Conservation (phyloP, 2,329 filamentous ascomycete species). For the Fusarium sp. region DNA sequence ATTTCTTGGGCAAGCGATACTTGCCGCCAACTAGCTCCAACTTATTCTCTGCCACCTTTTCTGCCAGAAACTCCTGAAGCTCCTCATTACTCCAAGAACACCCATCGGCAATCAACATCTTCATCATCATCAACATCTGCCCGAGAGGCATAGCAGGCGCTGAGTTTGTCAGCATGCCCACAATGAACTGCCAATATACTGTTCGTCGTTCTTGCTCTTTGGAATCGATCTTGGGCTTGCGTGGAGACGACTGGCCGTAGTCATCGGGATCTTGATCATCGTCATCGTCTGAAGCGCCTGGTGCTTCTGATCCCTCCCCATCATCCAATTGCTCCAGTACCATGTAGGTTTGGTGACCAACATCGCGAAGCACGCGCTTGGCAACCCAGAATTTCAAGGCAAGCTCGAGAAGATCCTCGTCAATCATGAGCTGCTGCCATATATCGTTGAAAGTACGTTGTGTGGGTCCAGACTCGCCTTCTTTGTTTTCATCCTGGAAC, state of each 20-base stretch:
- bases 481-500: slow-evolving; percentile 67
- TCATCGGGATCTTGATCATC: slow-evolving; percentile 38
- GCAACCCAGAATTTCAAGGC: slow-evolving; percentile 77
- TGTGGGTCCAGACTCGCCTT: slow-evolving; percentile 47
- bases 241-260: slow-evolving; percentile 53
- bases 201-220: slow-evolving; percentile 68
- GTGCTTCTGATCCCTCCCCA: slow-evolving; percentile 41
- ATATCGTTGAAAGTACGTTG: slow-evolving; percentile 63
- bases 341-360: slow-evolving; percentile 63
- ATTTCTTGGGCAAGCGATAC: slow-evolving; percentile 72
- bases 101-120: slow-evolving; percentile 86
- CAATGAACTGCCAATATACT: slow-evolving; percentile 91
- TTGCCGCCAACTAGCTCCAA: slow-evolving; percentile 75
- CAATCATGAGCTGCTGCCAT: slow-evolving; percentile 71
- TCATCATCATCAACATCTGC: slow-evolving; percentile 93
- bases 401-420: slow-evolving; percentile 73
- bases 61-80: slow-evolving; percentile 78
- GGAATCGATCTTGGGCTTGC: slow-evolving; percentile 66
- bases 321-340: slow-evolving; percentile 73
- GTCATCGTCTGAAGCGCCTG: slow-evolving; percentile 45
- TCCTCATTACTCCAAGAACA: slow-evolving; percentile 93
- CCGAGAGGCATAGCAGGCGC: slow-evolving; percentile 79
- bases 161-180: slow-evolving; percentile 94
- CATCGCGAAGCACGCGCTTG: slow-evolving; percentile 70
- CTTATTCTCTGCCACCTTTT: slow-evolving; percentile 77